phyloP scores from a whole-genome alignment of 208 protist species.

The Leishmania lainsoni region DNA sequence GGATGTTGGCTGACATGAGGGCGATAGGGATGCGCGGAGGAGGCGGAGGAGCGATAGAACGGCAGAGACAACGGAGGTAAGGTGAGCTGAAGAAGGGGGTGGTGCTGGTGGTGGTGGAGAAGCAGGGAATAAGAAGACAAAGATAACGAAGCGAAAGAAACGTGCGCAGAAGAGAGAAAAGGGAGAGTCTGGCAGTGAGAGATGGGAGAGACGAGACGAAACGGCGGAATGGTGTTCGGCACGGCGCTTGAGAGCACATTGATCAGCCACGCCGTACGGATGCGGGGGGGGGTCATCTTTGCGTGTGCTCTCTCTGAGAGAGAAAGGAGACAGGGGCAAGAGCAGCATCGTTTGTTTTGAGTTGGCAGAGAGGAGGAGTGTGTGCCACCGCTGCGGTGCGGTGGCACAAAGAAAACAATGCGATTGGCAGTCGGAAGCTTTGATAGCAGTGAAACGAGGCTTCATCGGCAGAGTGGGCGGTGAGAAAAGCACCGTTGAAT shows the following conservation, averaged over 20 bases:
- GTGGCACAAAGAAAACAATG: not conserved
- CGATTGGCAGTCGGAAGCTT: not conserved
- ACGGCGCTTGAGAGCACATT: not conserved
- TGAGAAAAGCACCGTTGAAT: not conserved
- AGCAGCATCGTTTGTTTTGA: not conserved
- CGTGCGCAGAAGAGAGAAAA: no score
- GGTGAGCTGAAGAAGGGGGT: not conserved
- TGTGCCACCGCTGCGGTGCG: not conserved
- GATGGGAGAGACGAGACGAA: not conserved
- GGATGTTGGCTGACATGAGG: conserved; percentile 24
- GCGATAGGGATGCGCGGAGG: not conserved
- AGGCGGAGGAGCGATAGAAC: not conserved
- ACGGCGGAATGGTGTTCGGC: not conserved
- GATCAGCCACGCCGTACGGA: not conserved
- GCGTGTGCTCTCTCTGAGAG: not conserved
- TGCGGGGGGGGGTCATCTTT: not conserved
- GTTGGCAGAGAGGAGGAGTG: not conserved
- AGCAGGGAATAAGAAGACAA: no score
- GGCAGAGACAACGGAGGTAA: not conserved
- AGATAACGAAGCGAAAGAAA: no score
- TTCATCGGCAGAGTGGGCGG: not conserved
- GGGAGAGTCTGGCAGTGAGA: no score
- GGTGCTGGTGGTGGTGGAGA: not conserved
- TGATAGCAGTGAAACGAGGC: not conserved
- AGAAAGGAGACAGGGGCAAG: not conserved